Evolutionary conservation across 1,284 basidiomycete genomes (phyloP), one percentile per base, ranked within the genome.

Genomic region (Malassezia brasiliensis): DNA sequence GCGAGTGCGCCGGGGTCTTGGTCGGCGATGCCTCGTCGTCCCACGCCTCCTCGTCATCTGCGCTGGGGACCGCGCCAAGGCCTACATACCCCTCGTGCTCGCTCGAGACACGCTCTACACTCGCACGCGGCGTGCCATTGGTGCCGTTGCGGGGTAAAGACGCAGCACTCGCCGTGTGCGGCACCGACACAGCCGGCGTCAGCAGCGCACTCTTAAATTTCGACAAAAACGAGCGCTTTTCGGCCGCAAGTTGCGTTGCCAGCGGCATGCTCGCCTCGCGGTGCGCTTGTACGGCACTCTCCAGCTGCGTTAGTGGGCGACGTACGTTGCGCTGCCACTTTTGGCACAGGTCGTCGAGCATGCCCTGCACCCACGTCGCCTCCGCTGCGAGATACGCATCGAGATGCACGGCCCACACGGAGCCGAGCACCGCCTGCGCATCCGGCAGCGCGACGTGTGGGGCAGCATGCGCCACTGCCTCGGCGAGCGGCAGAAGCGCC

Each of bases 331-430:
- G 78, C 53, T 90, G 84, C 90, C 90, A 96, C 1, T 78, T 79
- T 54, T 83, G 82, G 70, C 86, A 90, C 20, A 87, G 85, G 1
- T 76, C 77, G 46, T 88, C 85, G 57, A 96, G 83, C 0, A 80
- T 79, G 6, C 79, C 79, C 66, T 88, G 88, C 47, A 89, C 81
- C 68, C 82, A 83, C 54, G 93, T 89, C 6, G 86, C 81, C 75
- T 98, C 94, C 68, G 94, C 89, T 57, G 89, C 85, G 2, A 98
- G 83, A 68, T 98, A 98, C 67, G 94, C 91, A 70, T 91, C 90
- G 85, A 96, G 90, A 73, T 93, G 87, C 2, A 81, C 78, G 74
- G 94, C 90, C 69, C 94, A 98, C 87, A 96, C 91, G 39, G 80
- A 80, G 72, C 87, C 91, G 10, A 61, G 81, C 44, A 91, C 82